Evolutionary conservation across 2,329 filamentous ascomycete genomes (phyloP).

Genomic region (Microdochium bolleyi): DNA sequence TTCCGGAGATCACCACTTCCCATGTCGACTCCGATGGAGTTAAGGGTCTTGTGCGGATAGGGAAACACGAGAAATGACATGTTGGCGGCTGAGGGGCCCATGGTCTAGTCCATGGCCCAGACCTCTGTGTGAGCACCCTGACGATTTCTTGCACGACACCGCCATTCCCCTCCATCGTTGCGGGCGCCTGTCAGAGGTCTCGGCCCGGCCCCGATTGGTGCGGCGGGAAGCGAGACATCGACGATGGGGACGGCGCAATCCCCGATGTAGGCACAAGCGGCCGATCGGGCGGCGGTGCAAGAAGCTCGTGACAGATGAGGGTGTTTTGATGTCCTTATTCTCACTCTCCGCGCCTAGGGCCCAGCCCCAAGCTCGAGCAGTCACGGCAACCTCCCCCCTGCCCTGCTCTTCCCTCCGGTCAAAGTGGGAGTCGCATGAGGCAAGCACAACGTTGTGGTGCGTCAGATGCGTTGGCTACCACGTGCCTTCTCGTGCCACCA

Average conservation of each 20-base stretch:
- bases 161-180: too few relatives aligned
- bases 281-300: not conserved
- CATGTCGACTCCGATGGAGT: too few relatives aligned
- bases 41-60: too few relatives aligned
- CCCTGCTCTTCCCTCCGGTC: not conserved
- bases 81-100: too few relatives aligned
- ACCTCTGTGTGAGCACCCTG: too few relatives aligned
- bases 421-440: not conserved
- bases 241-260: not conserved
- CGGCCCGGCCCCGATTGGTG: not conserved
- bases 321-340: not conserved
- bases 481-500: not conserved
- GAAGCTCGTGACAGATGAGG: not conserved
- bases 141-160: too few relatives aligned
- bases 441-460: not conserved
- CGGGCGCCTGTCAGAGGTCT: not conserved
- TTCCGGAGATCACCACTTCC: too few relatives aligned
- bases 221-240: not conserved
- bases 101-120: too few relatives aligned
- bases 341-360: not conserved
- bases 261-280: not conserved
- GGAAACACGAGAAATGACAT: too few relatives aligned
- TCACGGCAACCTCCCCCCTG: too few relatives aligned
- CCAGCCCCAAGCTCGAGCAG: not conserved
- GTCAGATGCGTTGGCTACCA: not conserved